phyloP scores from a whole-genome alignment of 768 basidiomycete genomes.

The Mycena metata region DNA sequence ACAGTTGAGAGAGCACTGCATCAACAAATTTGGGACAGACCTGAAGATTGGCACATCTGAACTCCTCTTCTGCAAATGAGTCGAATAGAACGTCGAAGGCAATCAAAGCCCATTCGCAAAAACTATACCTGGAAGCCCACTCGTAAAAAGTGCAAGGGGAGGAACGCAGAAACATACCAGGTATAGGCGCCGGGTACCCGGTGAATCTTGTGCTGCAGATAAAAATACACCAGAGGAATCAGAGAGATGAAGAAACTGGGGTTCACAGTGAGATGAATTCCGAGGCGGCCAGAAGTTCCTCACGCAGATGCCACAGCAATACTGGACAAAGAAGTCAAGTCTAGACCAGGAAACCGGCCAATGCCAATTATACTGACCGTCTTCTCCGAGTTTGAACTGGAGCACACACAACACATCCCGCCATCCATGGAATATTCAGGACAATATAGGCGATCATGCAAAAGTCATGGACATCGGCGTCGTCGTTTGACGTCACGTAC shows the following conservation, averaged over 20 bases:
- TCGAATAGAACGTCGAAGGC: slow-evolving; percentile 81
- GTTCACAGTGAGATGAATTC: slow-evolving; percentile 7
- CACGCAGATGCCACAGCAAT: slow-evolving; percentile 66
- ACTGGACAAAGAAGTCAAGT: slow-evolving; percentile 50
- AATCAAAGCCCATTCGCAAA: slow-evolving; percentile 91
- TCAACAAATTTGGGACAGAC: slow-evolving; percentile 48
- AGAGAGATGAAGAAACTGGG: slow-evolving; percentile 79
- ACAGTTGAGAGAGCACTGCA: background rate
- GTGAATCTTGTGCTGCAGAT: slow-evolving; percentile 87
- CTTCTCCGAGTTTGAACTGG: slow-evolving; percentile 60
- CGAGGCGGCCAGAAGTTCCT: slow-evolving; percentile 38
- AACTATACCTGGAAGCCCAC: no score
- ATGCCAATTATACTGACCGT: slow-evolving; percentile 57
- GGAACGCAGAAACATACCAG: no score
- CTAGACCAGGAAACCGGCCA: slow-evolving; percentile 5
- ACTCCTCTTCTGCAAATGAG: slow-evolving; percentile 73
- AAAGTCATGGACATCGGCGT: slow-evolving; percentile 87
- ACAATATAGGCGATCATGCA: slow-evolving; percentile 91
- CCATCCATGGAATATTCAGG: slow-evolving; percentile 92
- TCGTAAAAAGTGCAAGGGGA: no score
- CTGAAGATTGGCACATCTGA: slow-evolving; percentile 66
- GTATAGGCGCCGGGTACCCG: slow-evolving; percentile 90
- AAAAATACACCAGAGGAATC: slow-evolving; percentile 85
- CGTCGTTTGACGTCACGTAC: slow-evolving; percentile 87
- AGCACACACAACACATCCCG: slow-evolving; percentile 73